These are phyloP conservation scores for Fragilaria radians DNA, from an alignment of 108 stramenopile species.

Conservation along the genomic window DNA sequence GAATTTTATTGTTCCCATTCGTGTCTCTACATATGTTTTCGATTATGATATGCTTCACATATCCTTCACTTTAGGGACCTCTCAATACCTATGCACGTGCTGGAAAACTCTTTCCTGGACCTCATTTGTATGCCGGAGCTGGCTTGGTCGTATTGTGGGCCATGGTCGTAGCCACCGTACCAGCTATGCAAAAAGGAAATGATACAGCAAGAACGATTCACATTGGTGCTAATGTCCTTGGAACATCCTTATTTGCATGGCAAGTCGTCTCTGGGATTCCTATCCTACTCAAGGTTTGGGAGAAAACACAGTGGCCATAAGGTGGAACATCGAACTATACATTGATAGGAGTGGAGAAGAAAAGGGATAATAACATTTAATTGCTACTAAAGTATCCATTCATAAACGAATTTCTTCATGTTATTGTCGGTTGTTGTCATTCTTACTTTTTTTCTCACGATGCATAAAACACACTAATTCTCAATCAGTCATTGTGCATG, in stretches of 20 bases:
- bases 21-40: too few species aligned
- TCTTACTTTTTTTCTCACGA: too few species aligned
- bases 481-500: too few species aligned
- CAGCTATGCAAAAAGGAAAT: constrained; percentile 96
- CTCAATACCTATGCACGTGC: constrained; percentile 95
- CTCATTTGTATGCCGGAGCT: constrained; percentile 96
- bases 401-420: too few species aligned
- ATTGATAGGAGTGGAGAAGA: too few species aligned
- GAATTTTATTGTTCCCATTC: too few species aligned
- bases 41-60: too few species aligned
- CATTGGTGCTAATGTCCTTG: constrained; percentile 89
- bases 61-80: constrained; percentile 61
- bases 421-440: too few species aligned
- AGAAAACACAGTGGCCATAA: constrained; percentile 86
- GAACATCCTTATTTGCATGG: constrained; percentile 89
- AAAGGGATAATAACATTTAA: too few species aligned
- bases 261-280: constrained; percentile 85
- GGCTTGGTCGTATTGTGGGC: constrained; percentile 93
- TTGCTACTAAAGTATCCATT: too few species aligned
- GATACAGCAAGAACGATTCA: constrained; percentile 89
- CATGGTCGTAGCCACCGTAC: constrained; percentile 81
- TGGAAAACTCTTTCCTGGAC: constrained; percentile 96
- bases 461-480: too few species aligned
- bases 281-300: constrained; percentile 88
- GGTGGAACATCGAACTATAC: too few species aligned